Conservation (phyloP, 176 grass and related monocot species). For the Oryza coarctata region DNA sequence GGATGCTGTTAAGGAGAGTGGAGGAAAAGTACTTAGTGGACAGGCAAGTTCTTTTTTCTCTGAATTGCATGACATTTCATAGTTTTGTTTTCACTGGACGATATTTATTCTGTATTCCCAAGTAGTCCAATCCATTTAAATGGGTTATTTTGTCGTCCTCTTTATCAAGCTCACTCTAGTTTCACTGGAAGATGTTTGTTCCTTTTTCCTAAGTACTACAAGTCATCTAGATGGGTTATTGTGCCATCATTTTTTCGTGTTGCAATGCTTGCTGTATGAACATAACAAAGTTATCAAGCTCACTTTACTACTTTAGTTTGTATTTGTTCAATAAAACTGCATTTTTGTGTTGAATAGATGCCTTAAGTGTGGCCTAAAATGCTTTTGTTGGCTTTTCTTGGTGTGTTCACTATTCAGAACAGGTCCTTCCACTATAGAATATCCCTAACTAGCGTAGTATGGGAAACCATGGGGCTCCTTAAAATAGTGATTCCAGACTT, state of each 20-base stretch:
- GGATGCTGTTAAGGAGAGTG: constrained; percentile 75
- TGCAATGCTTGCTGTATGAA: not conserved
- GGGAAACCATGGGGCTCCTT: not conserved
- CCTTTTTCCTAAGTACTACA: not conserved
- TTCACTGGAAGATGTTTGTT: not conserved
- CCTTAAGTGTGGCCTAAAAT: not conserved
- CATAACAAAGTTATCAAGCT: not conserved
- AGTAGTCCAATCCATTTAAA: not conserved
- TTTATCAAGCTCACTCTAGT: not conserved
- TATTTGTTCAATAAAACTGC: not conserved
- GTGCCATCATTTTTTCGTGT: not conserved
- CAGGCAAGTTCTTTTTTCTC: constrained; percentile 56
- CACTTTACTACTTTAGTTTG: not conserved
- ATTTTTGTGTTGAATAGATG: not conserved
- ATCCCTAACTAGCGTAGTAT: too few relatives aligned
- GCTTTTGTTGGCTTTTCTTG: not conserved
- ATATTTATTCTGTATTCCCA: not conserved
- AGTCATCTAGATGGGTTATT: not conserved
- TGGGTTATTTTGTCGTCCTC: too few relatives aligned
- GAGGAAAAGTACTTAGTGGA: constrained; percentile 61
- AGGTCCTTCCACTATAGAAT: too few relatives aligned
- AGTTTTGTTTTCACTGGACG: constrained; percentile 3
- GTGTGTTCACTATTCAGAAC: too few relatives aligned
- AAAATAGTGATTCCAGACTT: too few relatives aligned
- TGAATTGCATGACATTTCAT: constrained; percentile 2